A percentile compares a stretch with the other conserved stretches of the same genome.
These are phyloP conservation scores for Metarhizium sp. DNA, from an alignment of 2,329 filamentous ascomycete species.

Conservation along the genomic window DNA sequence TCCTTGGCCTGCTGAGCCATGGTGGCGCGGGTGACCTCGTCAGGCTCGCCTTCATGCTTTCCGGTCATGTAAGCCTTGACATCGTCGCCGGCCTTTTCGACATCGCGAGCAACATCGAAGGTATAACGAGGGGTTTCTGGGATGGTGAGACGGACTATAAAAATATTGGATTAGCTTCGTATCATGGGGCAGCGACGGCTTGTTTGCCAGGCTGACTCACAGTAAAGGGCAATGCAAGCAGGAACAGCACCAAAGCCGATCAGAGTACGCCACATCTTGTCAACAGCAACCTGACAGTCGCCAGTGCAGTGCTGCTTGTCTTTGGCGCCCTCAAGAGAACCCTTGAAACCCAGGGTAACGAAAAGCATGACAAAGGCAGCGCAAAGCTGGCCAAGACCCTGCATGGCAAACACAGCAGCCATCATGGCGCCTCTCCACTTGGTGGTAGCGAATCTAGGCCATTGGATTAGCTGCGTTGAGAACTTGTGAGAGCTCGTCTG, in stretches of 20 bases:
- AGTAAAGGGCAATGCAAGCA: constrained; percentile 74
- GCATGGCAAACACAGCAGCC: constrained; percentile 79
- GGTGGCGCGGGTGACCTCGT: constrained; percentile 56
- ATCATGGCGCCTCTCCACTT: constrained; percentile 85
- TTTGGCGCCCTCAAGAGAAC: constrained; percentile 43
- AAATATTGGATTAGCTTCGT: not conserved
- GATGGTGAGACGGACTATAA: constrained; percentile 58
- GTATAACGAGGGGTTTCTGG: constrained; percentile 85
- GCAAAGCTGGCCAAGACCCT: constrained; percentile 70
- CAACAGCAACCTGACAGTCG: constrained; percentile 40
- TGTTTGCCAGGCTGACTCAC: constrained; percentile 14
- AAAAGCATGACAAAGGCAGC: constrained; percentile 71
- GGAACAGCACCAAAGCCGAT: constrained; percentile 77
- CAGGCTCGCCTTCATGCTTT: constrained; percentile 50
- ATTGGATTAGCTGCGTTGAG: not conserved
- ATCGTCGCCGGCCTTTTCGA: constrained; percentile 64
- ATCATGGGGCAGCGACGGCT: not conserved
- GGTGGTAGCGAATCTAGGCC: constrained; percentile 55
- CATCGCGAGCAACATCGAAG: constrained; percentile 68
- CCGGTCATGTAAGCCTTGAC: constrained; percentile 66
- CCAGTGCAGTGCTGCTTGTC: constrained; percentile 43
- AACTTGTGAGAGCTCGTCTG: not conserved
- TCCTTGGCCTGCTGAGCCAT: constrained; percentile 43
- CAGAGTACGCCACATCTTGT: constrained; percentile 80
- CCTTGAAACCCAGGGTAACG: constrained; percentile 61